Evolutionary conservation across 352 stramenopile genomes (phyloP), one percentile per base, ranked within the genome.

Genomic region (Chrysophaeum taylorii): DNA sequence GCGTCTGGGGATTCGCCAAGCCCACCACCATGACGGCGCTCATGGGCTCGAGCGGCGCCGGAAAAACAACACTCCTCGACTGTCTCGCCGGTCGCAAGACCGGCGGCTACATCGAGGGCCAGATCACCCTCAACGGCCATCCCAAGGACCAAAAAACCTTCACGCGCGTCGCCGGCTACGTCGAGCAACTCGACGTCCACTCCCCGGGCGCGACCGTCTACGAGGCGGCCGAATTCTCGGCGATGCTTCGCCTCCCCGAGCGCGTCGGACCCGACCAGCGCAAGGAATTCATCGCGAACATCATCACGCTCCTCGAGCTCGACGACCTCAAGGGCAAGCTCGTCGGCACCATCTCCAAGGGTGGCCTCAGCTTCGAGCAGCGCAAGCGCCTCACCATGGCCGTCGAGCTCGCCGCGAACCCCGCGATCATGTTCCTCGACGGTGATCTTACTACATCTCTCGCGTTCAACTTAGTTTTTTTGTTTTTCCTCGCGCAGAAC

Each of bases 21-120:
- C 79, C 87, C n/a, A 86, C 87, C 7, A 90, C 81, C 21, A 86
- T 95, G 77, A 94, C 86, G 38, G 89, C 87, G 35, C 77, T 96
- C 0, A 93, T 94, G 85, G 88, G 88, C 12, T 88, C 79, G 27
- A 86, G 75, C 37, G 87, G 86, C n/a, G 86, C 87, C 25, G 89
- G 91, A 5, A 96, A 97, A 75, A 96, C 91, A 1, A 97, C 92
- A 0, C 78, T 97, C 12, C 90, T 97, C 80, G 90, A 97, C 71
- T 87, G 95, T 0, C 84, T 97, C 36, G 81, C 90, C 4, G 81
- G 89, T 7, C 81, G 90, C 21, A 97, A 96, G 74, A 89, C 83
- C 12, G 84, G 81, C 50, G 90, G 90, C 18, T 73, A 86, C 54
- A 89, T 96, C 48, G 75, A 81, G 38, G 89, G 90, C 41, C 78